Evolutionary conservation across 331 rosid genomes (phyloP), one percentile per base, ranked within the genome.

Genomic region (Telfairia occidentalis): DNA sequence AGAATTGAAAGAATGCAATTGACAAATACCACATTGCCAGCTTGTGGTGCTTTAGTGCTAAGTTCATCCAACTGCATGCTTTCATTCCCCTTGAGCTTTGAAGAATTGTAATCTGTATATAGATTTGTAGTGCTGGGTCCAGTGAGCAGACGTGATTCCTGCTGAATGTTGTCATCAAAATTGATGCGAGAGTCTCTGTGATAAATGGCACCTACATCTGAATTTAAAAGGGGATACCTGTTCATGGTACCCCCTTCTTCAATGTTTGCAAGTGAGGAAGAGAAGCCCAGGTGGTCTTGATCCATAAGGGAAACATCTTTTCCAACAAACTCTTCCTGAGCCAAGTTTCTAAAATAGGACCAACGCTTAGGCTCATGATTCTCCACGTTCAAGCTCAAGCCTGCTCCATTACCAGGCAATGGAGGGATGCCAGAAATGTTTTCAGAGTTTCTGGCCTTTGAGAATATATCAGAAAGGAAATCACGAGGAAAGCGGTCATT

Each of bases 401-500:
- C 85, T 49, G 83, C 75, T 52, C 83, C 86, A 55, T 85, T 82
- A 76, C 76, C 79, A 69, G 77, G 82, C 54, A 84, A 80, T 40
- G 80, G 82, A 53, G 15, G 46, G 60, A 85, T 46, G 29, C 52
- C 86, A 72, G 85, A 75, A 49, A 59, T 52, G 58, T 81, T 76
- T 23, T 77, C 77, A 8, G 81, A 76, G 74, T 45, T 60, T 81
- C 74, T 77, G 30, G 88, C 88, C 73, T 80, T 83, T 23, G 86
- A 80, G 73, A 85, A 83, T 78, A 85, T 76, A 76, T 85, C 89
- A 12, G 89, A 76, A 29, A 85, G 86, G 37, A 83, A 81, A 76
- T 85, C 89, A 78, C 83, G 80, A 16, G 86, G 89, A 76, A 85
- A 85, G 30, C 89, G 85, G 30, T 85, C 89, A 76, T 83, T 81